Conservation (phyloP, 345 rosid genomes). For the Eutrema heterophyllum region DNA sequence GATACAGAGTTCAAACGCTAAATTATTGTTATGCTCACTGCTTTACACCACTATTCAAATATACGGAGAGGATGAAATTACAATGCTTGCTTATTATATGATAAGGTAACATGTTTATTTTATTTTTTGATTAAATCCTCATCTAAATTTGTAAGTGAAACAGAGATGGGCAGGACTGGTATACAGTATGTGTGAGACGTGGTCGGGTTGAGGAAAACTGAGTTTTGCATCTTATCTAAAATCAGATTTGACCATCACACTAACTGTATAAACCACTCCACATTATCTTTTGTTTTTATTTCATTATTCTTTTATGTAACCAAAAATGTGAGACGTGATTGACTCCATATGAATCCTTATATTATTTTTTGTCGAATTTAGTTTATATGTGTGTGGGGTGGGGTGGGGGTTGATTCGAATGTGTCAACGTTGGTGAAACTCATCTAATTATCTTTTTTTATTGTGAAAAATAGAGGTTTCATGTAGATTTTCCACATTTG, state of each 20-base stretch:
- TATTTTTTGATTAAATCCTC: background rate
- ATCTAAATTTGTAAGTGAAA: background rate
- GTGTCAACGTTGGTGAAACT: constrained; percentile 8
- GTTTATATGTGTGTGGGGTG: background rate
- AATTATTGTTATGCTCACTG: background rate
- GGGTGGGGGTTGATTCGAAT: background rate
- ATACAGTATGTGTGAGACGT: background rate
- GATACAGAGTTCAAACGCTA: background rate
- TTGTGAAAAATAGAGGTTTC: background rate
- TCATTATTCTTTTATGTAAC: constrained; percentile 3
- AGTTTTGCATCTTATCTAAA: constrained; percentile 26
- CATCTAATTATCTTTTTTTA: background rate
- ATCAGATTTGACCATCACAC: constrained; percentile 32
- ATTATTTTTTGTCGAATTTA: background rate
- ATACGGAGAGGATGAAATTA: background rate
- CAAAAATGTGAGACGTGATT: background rate
- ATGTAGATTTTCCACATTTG: background rate
- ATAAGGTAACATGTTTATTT: background rate
- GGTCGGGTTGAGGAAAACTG: constrained; percentile 15
- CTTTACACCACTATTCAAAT: background rate
- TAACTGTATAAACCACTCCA: constrained; percentile 16
- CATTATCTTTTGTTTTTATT: constrained; percentile 10
- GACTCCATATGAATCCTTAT: constrained; percentile 5
- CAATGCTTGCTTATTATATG: background rate
- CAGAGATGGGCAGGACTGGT: constrained; percentile 19